A percentile compares a stretch with the other conserved stretches of the same genome.
These are phyloP conservation scores for Colletotrichum costaricense DNA, from an alignment of 2,329 filamentous ascomycete genomes.

Conservation along the genomic window DNA sequence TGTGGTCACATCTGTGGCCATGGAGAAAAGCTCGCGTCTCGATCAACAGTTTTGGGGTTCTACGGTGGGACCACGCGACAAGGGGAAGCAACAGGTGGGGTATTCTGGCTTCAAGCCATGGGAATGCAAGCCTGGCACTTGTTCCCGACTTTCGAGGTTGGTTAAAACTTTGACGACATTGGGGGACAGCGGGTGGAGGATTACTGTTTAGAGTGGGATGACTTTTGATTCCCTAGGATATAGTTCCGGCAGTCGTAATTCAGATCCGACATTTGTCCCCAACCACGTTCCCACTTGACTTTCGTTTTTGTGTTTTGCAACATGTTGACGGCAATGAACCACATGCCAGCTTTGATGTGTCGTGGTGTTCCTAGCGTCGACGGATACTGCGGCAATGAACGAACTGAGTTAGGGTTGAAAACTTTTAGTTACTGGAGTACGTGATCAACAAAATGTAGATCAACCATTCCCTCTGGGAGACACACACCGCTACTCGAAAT, in stretches of 20 bases:
- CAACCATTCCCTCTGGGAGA: accelerated
- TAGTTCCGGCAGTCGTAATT: constrained; percentile 47
- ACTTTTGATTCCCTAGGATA: constrained; percentile 43
- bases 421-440: too few relatives aligned
- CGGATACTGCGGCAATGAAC: too few relatives aligned
- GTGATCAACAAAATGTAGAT: too few relatives aligned
- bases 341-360: too few relatives aligned
- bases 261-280: constrained; percentile 46
- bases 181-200: constrained; percentile 45
- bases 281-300: background rate
- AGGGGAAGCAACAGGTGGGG: constrained; percentile 47
- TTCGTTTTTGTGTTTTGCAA: too few relatives aligned
- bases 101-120: constrained; percentile 43
- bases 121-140: constrained; percentile 45
- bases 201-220: constrained; percentile 46
- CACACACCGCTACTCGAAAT: too few relatives aligned
- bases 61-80: constrained; percentile 39
- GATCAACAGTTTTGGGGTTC: constrained; percentile 40
- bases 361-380: too few relatives aligned
- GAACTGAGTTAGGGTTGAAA: too few relatives aligned
- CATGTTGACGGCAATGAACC: too few relatives aligned
- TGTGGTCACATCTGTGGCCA: constrained; percentile 43
- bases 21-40: constrained; percentile 49
- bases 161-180: constrained; percentile 37
- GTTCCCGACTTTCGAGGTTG: constrained; percentile 32